phyloP scores from a whole-genome alignment of 257 asterid genomes.

The Plectranthus barbatus region DNA sequence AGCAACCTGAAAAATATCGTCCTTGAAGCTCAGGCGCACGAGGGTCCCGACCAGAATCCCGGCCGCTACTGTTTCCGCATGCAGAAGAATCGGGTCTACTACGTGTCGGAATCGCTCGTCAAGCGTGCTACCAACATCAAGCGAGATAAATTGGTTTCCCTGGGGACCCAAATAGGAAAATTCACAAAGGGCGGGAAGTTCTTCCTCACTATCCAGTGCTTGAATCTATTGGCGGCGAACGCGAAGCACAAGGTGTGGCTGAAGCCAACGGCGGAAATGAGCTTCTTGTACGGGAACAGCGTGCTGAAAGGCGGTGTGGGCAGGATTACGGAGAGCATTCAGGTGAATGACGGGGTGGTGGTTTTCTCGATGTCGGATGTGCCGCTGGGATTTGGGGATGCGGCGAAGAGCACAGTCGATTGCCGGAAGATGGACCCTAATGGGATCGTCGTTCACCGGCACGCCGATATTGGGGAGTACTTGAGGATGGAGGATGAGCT shows the following conservation, averaged over 20 bases:
- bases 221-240: conserved; percentile 59
- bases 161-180: conserved; percentile 82
- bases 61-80: conserved; percentile 88
- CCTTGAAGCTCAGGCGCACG: conserved; percentile 66
- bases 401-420: conserved; percentile 78
- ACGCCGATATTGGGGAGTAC: conserved; percentile 84
- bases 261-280: conserved; percentile 82
- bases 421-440: conserved; percentile 85
- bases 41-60: conserved; percentile 64
- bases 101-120: conserved; percentile 77
- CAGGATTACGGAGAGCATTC: conserved; percentile 81
- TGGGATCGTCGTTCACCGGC: conserved; percentile 74
- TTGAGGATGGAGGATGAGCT: conserved; percentile 91
- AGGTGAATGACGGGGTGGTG: conserved; percentile 75
- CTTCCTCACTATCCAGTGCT: conserved; percentile 54
- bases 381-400: conserved; percentile 84
- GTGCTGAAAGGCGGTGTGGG: conserved; percentile 91
- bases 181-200: conserved; percentile 69
- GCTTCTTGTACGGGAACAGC: conserved; percentile 73
- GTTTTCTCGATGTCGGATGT: conserved; percentile 81
- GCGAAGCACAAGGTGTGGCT: conserved; percentile 91
- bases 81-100: conserved; percentile 67
- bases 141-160: conserved; percentile 60
- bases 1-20: conserved; percentile 30
- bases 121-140: conserved; percentile 81